Evolutionary conservation across 2,329 filamentous ascomycete species (phyloP), one percentile per base, ranked within the genome.

Genomic region (Cladophialophora exuberans): DNA sequence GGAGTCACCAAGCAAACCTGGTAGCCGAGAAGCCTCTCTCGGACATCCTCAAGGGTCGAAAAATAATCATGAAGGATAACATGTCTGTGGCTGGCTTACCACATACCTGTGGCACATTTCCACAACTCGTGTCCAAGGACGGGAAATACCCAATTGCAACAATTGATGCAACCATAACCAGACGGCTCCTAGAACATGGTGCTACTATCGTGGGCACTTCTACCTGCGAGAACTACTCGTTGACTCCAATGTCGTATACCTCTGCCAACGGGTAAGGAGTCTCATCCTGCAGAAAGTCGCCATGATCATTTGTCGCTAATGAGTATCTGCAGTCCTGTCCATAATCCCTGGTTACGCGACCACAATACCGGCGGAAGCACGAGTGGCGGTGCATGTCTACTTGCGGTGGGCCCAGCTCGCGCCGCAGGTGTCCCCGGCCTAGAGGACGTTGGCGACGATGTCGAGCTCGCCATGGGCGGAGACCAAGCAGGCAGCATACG

Each of bases 401-500:
- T 70, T 6, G 62, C 63, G 5, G 59, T 72, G 23, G 56, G 61
- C n/a, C 48, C 57, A 11, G 60, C 57, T 11, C 52, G 54, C 1
- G 28, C 57, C 3, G 41, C 57, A 18, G 33, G 62, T 30, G 53
- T 64, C 1, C 50, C 56, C 28, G 59, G 55, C 22, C 43, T 60
- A 10, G 59, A 62, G 20, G 61, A 62, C 13, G 57, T 60, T 2
- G 70, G 69, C 15, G 63, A 69, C 23, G 65, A 64, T 20, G 63
- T 66, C 1, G 70, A 71, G 23, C 53, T 74, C 3, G 72, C 72
- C 3, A 67, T 73, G 23, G 73, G 73, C 13, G 70, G 71, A 50
- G 72, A 75, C 48, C 72, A 74, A 49, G 72, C 67, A 10, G 72
- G 71, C 4, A 72, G 70, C 3, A 70, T 74, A 6, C 65, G 72